Evolutionary conservation across 2,329 filamentous ascomycete genomes (phyloP).

Genomic region (Alternaria hordeiaustralica): DNA sequence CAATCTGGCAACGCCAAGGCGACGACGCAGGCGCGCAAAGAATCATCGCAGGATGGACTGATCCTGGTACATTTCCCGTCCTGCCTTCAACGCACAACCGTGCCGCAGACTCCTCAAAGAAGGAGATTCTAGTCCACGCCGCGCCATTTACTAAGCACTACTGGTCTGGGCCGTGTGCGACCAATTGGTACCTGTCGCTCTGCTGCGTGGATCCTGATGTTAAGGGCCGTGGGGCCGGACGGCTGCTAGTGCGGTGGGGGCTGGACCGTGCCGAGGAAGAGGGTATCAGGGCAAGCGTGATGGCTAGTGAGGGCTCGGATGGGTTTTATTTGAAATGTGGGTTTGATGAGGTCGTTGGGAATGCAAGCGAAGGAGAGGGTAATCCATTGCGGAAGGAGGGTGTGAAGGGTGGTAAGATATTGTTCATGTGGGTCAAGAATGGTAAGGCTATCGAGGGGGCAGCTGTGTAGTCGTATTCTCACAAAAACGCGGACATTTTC

Average conservation of each 20-base stretch:
- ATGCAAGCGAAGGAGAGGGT: constrained; percentile 39
- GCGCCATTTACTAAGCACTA: constrained; percentile 18
- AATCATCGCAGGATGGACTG: constrained; percentile 5
- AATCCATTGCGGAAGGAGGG: constrained; percentile 35
- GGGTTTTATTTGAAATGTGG: constrained; percentile 49
- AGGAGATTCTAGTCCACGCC: constrained; percentile 8
- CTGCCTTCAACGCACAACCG: constrained; percentile 18
- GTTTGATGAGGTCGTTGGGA: constrained; percentile 44
- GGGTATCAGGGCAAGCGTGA: constrained; percentile 48
- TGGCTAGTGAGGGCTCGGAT: constrained; percentile 44
- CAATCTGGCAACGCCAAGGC: constrained; percentile 33
- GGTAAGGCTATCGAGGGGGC: no score
- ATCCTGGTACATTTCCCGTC: constrained; percentile 2
- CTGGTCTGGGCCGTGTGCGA: constrained; percentile 9
- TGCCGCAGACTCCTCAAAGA: constrained; percentile 23
- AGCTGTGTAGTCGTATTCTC: no score
- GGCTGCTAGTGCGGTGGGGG: constrained; percentile 53
- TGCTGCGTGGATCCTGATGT: constrained; percentile 51
- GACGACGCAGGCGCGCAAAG: constrained; percentile 18
- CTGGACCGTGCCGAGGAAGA: constrained; percentile 48
- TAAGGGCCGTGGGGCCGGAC: constrained; percentile 49
- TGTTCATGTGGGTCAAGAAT: constrained; percentile 35
- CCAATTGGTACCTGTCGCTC: background rate
- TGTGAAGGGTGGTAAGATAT: constrained; percentile 40
- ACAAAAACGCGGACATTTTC: no score